Conservation (phyloP, 306 rosid genomes). For the Chamaecrista fasciculata region DNA sequence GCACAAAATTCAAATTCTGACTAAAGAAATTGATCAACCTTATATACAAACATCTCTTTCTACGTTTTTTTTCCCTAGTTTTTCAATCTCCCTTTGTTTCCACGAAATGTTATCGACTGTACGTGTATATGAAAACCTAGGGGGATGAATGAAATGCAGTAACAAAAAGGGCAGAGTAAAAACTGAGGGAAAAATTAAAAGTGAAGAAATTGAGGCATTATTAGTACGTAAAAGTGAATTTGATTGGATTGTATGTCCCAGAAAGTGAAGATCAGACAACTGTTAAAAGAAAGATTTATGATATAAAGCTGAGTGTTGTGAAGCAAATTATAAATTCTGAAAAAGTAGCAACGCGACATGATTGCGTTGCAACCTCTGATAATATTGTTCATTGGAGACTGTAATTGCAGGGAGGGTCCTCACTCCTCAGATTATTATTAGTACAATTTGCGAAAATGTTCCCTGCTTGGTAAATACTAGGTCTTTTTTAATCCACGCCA, state of each 20-base stretch:
- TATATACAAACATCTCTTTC: no score
- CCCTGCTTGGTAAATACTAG: no score
- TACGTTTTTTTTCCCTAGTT: no score
- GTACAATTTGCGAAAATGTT: background rate
- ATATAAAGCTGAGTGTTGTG: background rate
- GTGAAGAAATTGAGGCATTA: background rate
- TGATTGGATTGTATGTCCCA: background rate
- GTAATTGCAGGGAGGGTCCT: no score
- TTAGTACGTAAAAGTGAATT: background rate
- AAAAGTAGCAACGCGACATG: background rate
- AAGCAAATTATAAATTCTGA: constrained; percentile 1
- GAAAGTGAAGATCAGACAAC: constrained; percentile 1
- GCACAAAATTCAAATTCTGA: no score
- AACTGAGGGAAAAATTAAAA: background rate
- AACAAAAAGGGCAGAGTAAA: background rate
- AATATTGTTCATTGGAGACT: background rate
- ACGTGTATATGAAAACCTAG: background rate
- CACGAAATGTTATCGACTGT: no score
- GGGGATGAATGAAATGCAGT: background rate
- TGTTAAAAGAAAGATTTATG: background rate
- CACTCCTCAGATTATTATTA: no score
- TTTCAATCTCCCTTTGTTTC: no score
- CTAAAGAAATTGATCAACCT: no score
- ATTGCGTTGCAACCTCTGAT: background rate
- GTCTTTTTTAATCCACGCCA: no score